Evolutionary conservation across 768 basidiomycete species (phyloP).

Genomic region (Wakefieldia striispora): DNA sequence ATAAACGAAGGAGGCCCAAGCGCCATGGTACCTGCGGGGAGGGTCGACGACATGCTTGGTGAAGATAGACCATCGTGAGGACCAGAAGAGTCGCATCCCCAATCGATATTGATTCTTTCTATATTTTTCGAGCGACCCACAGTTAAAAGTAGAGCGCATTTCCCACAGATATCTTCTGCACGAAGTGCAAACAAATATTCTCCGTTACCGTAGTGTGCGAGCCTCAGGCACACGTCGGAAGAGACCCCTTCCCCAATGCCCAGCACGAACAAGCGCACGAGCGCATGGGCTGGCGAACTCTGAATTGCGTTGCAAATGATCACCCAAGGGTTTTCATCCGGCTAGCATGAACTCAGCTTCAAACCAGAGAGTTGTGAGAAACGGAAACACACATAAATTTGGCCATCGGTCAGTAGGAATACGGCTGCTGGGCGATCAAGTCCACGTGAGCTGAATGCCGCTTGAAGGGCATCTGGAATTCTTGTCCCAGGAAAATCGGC

Average conservation of each 20-base stretch:
- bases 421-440: conserved; percentile 42
- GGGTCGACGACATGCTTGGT: conserved; percentile 15
- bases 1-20: conserved; percentile 36
- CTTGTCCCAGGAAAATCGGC: conserved; percentile 54
- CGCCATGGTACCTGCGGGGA: conserved; percentile 9
- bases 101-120: conserved; percentile 47
- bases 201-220: conserved; percentile 57
- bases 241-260: conserved; percentile 55
- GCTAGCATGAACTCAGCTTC: conserved; percentile 1
- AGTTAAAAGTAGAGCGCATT: conserved; percentile 48
- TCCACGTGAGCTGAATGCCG: conserved; percentile 37
- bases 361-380: background rate
- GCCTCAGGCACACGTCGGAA: conserved; percentile 48
- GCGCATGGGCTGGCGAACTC: conserved; percentile 26
- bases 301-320: conserved; percentile 33
- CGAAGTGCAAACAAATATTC: conserved; percentile 44
- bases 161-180: conserved; percentile 45
- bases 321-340: conserved; percentile 10
- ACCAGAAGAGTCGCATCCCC: conserved; percentile 32
- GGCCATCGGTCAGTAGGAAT: conserved; percentile 61
- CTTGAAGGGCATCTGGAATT: conserved; percentile 39
- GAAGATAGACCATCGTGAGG: background rate
- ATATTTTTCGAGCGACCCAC: conserved; percentile 50
- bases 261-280: conserved; percentile 53
- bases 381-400: conserved; percentile 29